Evolutionary conservation across 176 grass and related monocot species (phyloP).

Genomic region (Triticum urartu): DNA sequence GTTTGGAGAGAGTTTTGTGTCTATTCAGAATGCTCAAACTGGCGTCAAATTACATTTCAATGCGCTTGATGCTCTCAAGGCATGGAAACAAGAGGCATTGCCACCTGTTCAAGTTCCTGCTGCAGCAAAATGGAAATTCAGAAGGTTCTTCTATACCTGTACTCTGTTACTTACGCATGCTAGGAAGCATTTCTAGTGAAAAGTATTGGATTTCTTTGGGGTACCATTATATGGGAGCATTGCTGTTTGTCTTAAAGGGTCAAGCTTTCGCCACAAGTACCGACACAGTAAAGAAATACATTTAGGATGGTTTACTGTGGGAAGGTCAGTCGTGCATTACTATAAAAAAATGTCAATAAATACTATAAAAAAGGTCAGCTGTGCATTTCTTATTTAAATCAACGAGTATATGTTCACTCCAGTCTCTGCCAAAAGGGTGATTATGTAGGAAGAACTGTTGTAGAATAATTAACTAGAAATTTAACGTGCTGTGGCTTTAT

Average conservation of each 20-base stretch:
- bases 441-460: background rate
- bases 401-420: background rate
- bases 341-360: too few species aligned
- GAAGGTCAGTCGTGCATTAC: background rate
- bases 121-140: conserved; percentile 96
- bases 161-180: background rate
- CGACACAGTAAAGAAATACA: background rate
- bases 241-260: background rate
- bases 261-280: background rate
- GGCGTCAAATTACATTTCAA: conserved; percentile 76
- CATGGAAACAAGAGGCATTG: conserved; percentile 84
- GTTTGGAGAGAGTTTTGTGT: conserved; percentile 80
- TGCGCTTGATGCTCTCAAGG: conserved; percentile 84
- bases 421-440: background rate
- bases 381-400: background rate
- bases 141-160: conserved; percentile 46
- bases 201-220: background rate
- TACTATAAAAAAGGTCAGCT: background rate
- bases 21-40: conserved; percentile 51
- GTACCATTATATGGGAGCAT: conserved; percentile 18
- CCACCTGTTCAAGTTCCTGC: conserved; percentile 94
- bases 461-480: background rate
- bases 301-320: background rate
- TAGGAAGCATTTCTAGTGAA: conserved; percentile 5
- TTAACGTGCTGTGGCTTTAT: background rate